phyloP scores from a whole-genome alignment of 768 basidiomycete species.

The Rhodotorula toruloides region DNA sequence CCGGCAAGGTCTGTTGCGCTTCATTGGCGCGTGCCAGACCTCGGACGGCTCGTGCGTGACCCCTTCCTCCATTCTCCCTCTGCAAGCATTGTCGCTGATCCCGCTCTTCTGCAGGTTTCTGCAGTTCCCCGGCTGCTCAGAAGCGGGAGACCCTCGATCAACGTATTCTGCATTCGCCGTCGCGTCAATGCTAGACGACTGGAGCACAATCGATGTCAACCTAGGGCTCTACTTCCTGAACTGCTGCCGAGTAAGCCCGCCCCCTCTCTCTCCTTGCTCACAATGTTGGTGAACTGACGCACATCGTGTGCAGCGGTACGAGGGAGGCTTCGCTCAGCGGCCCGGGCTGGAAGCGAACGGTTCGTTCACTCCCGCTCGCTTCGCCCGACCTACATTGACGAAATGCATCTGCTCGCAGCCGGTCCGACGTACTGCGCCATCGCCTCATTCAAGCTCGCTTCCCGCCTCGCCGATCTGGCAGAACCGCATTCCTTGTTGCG shows the following conservation, averaged over 20 bases:
- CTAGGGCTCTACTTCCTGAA: slow-evolving; percentile 62
- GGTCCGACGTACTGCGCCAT: slow-evolving; percentile 91
- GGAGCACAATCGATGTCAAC: slow-evolving; percentile 64
- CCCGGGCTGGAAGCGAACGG: slow-evolving; percentile 81
- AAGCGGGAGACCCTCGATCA: slow-evolving; percentile 59
- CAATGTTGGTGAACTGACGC: neutral
- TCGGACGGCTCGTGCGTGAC: slow-evolving; percentile 70
- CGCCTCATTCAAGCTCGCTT: slow-evolving; percentile 62
- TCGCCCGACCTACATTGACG: neutral
- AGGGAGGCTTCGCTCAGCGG: slow-evolving; percentile 84
- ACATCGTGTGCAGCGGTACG: slow-evolving; percentile 65
- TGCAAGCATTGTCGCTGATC: neutral
- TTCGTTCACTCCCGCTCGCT: slow-evolving; percentile 42
- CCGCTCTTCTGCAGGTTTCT: slow-evolving; percentile 43
- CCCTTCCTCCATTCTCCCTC: neutral
- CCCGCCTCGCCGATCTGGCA: slow-evolving; percentile 43
- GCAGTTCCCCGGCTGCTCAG: slow-evolving; percentile 38
- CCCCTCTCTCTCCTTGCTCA: neutral
- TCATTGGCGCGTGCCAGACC: slow-evolving; percentile 68
- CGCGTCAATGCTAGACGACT: slow-evolving; percentile 69
- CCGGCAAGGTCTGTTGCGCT: slow-evolving; percentile 59
- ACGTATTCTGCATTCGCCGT: slow-evolving; percentile 83
- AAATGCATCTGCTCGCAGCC: slow-evolving; percentile 52
- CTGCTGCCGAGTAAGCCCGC: slow-evolving; percentile 66
- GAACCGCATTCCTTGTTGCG: slow-evolving; percentile 58